Evolutionary conservation across 2,329 filamentous ascomycete genomes (phyloP).

Genomic region (Phyllosticta citriasiana): DNA sequence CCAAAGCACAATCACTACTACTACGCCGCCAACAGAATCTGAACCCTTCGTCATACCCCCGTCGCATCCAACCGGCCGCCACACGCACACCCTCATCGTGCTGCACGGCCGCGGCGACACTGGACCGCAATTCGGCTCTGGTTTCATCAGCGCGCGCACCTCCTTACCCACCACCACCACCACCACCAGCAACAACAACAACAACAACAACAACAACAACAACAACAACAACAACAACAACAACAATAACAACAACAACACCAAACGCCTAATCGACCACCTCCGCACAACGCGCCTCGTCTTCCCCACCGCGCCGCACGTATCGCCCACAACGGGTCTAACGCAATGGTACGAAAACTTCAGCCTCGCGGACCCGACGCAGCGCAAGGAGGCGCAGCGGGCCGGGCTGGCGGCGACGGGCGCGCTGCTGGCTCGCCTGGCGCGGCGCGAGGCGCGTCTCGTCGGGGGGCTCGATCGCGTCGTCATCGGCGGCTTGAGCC

Average conservation of each 20-base stretch:
- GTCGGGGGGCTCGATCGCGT: conserved; percentile 12
- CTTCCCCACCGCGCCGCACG: conserved; percentile 36
- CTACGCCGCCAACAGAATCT: not conserved
- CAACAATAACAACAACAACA: too few relatives aligned
- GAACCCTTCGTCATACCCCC: not conserved
- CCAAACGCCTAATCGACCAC: conserved; percentile 23
- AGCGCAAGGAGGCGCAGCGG: conserved; percentile 36
- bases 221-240: too few relatives aligned
- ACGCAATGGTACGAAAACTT: conserved; percentile 45
- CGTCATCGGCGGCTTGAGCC: conserved; percentile 18
- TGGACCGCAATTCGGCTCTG: conserved; percentile 28
- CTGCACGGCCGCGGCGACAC: conserved; percentile 37
- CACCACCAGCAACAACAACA: conserved; percentile 11
- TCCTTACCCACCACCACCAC: not conserved
- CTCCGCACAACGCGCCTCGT: conserved; percentile 42
- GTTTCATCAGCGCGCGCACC: conserved; percentile 27
- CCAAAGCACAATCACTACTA: not conserved
- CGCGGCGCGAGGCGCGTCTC: conserved; percentile 13
- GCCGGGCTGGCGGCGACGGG: conserved; percentile 34
- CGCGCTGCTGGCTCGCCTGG: conserved; percentile 17
- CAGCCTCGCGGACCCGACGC: conserved; percentile 31
- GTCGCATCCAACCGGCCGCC: conserved; percentile 11
- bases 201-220: too few relatives aligned
- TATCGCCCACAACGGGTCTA: conserved; percentile 20
- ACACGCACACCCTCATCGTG: conserved; percentile 39